Conservation (phyloP, 2,329 filamentous ascomycete species). For the Ophiostoma fasciatum region DNA sequence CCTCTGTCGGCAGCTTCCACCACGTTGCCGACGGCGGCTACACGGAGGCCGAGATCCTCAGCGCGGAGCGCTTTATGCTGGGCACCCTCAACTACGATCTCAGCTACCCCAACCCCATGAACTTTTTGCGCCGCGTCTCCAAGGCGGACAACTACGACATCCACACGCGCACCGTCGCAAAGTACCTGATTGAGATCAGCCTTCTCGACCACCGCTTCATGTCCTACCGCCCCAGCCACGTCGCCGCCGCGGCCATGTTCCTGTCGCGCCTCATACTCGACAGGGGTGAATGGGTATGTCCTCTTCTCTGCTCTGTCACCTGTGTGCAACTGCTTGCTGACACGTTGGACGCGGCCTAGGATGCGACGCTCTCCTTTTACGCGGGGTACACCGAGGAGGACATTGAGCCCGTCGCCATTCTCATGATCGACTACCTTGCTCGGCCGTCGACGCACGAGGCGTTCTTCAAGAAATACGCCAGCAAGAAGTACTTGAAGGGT, state of each 20-base stretch:
- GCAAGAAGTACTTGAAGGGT: conserved; percentile 99
- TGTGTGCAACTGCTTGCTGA: too few species aligned
- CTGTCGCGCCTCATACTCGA: conserved; percentile 80
- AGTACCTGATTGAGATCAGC: conserved; percentile 96
- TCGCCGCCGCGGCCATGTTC: conserved; percentile 92
- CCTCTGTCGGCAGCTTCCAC: conserved; percentile 92
- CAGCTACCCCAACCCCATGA: conserved; percentile 99
- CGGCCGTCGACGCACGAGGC: conserved; percentile 86
- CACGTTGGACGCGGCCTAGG: too few species aligned
- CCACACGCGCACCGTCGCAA: conserved; percentile 88
- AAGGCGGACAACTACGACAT: conserved; percentile 99
- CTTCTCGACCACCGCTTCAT: conserved; percentile 92
- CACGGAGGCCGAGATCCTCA: conserved; percentile 84
- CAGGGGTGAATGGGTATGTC: conserved; percentile 75
- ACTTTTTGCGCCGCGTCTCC: conserved; percentile 95
- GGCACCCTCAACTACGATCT: conserved; percentile 88
- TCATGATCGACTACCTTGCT: conserved; percentile 95
- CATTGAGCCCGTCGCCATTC: conserved; percentile 76
- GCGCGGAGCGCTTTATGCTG: conserved; percentile 91
- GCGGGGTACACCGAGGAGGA: conserved; percentile 87
- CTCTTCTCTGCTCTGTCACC: not conserved
- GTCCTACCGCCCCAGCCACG: conserved; percentile 72
- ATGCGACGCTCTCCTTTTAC: conserved; percentile 77
- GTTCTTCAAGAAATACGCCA: conserved; percentile 99
- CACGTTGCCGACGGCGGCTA: conserved; percentile 96